A percentile compares a stretch with the other conserved stretches of the same genome.
These are phyloP conservation scores for Zhuliangozyma parablackwelliae DNA, from an alignment of 1,139 yeast genomes.

Conservation along the genomic window DNA sequence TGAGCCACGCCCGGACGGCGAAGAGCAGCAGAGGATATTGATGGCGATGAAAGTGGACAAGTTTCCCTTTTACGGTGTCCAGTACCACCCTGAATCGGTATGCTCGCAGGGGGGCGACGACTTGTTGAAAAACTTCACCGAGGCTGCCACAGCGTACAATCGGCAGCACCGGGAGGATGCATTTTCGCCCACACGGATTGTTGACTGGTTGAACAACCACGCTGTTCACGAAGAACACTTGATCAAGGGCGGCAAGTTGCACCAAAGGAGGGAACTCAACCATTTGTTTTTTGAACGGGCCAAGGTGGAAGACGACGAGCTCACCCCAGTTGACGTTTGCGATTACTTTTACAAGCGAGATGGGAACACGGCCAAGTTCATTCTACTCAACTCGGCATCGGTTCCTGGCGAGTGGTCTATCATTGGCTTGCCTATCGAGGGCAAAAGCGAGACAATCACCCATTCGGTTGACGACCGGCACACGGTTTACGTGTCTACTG, in stretches of 20 bases:
- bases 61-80: constrained; percentile 86
- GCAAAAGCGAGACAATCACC: constrained; percentile 54
- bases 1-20: constrained; percentile 17
- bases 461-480: constrained; percentile 51
- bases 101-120: constrained; percentile 67
- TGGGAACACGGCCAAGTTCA: constrained; percentile 23
- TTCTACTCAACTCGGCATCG: constrained; percentile 70
- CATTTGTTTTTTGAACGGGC: constrained; percentile 11
- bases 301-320: constrained; percentile 13
- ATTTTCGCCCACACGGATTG: not conserved
- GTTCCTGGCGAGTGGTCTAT: constrained; percentile 86
- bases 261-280: not conserved
- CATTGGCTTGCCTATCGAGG: constrained; percentile 62
- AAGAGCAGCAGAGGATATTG: constrained; percentile 35
- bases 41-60: constrained; percentile 73
- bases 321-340: constrained; percentile 45
- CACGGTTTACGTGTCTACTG: constrained; percentile 16
- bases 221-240: constrained; percentile 11
- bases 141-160: constrained; percentile 43
- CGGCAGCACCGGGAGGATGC: constrained; percentile 9
- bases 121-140: constrained; percentile 61
- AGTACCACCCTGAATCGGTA: constrained; percentile 94
- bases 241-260: constrained; percentile 9
- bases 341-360: constrained; percentile 28
- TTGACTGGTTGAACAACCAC: constrained; percentile 7